These are phyloP conservation scores for Leptographium wingfieldii DNA, from an alignment of 2,329 filamentous ascomycete species.

Conservation along the genomic window DNA sequence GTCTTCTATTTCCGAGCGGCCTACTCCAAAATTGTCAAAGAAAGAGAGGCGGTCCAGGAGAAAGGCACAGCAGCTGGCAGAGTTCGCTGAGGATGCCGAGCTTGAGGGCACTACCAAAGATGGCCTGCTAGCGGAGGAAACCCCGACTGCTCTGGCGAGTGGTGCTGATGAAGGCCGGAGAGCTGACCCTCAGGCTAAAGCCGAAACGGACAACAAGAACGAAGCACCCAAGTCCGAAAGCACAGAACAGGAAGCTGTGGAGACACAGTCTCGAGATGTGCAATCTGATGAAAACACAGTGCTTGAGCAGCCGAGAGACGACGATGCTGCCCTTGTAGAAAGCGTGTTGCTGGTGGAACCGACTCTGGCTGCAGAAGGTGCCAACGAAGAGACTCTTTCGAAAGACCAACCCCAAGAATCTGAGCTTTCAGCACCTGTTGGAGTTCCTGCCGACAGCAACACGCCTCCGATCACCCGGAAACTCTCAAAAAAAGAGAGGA, in stretches of 20 bases:
- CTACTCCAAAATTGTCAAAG: constrained; percentile 3
- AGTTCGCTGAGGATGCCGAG: neutral
- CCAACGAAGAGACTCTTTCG: neutral
- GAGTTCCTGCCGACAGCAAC: neutral
- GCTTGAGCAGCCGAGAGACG: neutral
- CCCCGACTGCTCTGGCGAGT: neutral
- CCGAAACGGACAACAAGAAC: neutral
- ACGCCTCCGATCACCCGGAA: neutral
- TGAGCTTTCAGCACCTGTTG: neutral
- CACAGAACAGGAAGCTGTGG: neutral
- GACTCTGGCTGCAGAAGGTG: neutral
- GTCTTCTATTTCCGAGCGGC: neutral
- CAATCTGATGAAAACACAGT: neutral
- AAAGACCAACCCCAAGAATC: neutral
- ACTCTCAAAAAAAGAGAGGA: neutral
- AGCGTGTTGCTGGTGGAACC: neutral
- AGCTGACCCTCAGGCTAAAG: neutral
- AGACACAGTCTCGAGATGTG: neutral
- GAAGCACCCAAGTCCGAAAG: neutral
- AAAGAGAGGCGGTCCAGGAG: constrained; percentile 3
- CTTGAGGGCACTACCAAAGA: neutral
- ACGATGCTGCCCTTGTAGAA: neutral
- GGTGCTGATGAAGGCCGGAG: neutral
- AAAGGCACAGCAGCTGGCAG: neutral
- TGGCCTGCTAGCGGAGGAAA: neutral